Evolutionary conservation across 164 flowering plant genomes (phyloP).

Genomic region (Saururus chinensis): DNA sequence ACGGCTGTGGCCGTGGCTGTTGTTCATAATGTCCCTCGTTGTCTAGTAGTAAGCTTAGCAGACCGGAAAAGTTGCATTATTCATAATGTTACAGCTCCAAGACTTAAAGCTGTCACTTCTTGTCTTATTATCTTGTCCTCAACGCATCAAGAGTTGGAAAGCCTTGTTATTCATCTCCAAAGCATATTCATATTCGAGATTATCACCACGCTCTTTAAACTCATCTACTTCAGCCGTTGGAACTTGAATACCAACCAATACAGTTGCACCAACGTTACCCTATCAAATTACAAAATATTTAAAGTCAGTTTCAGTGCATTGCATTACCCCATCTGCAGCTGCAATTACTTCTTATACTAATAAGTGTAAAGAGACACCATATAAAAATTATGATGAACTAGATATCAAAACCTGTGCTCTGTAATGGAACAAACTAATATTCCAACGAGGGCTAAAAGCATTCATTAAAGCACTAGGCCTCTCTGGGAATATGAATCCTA

Average conservation of each 20-base stretch:
- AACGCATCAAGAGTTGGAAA: conserved; percentile 67
- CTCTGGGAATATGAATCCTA: conserved; percentile 82
- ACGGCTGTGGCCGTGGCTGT: too few species aligned
- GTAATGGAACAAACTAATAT: conserved; percentile 92
- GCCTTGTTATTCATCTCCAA: conserved; percentile 49
- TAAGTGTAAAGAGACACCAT: too few species aligned
- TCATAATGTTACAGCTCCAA: too few species aligned
- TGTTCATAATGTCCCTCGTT: too few species aligned
- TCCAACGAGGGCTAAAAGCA: conserved; percentile 89
- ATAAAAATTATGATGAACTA: not conserved
- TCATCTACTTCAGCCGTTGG: conserved; percentile 46
- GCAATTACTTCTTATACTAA: not conserved
- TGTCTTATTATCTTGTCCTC: conserved; percentile 1
- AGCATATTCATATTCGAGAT: conserved; percentile 65
- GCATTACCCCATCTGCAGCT: too few species aligned
- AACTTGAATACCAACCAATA: conserved; percentile 93
- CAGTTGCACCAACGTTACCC: conserved; percentile 95
- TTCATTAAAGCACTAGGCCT: conserved; percentile 87
- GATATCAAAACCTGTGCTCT: conserved; percentile 54
- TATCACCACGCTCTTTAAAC: conserved; percentile 40
- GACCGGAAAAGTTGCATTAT: too few species aligned
- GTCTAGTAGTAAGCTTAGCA: too few species aligned
- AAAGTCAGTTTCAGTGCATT: not conserved
- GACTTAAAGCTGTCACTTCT: too few species aligned
- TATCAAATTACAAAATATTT: conserved; percentile 14